Evolutionary conservation across 345 rosid genomes (phyloP).

Genomic region (Boechera stricta): DNA sequence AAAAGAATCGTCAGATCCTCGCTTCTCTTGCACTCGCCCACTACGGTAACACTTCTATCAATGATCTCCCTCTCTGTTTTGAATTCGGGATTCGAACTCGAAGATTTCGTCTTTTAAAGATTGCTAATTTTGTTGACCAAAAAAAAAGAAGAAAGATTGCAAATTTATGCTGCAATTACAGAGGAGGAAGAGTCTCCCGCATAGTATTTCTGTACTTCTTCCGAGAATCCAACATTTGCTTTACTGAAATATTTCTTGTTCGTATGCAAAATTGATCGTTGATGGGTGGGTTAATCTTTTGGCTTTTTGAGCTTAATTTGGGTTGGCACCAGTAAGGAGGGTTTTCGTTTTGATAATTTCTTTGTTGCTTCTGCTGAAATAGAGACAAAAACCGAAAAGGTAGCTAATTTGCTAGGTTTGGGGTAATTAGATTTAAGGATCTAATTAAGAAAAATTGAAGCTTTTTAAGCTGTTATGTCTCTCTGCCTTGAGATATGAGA

Average conservation of each 20-base stretch:
- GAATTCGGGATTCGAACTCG: background rate
- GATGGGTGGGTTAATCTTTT: background rate
- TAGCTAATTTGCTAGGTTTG: background rate
- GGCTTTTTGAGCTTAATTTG: constrained; percentile 11
- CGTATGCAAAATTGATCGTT: background rate
- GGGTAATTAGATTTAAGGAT: constrained; percentile 3
- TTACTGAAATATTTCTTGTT: background rate
- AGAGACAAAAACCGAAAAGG: background rate
- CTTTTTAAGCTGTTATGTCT: constrained; percentile 5
- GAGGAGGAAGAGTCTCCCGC: background rate
- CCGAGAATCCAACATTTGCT: background rate
- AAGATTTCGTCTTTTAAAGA: background rate
- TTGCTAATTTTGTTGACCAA: background rate
- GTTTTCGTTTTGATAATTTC: background rate
- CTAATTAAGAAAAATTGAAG: background rate
- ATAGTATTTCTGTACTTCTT: too few species aligned
- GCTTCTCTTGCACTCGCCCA: background rate
- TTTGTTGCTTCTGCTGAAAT: background rate
- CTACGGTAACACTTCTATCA: constrained; percentile 17
- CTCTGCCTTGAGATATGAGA: constrained; percentile 19
- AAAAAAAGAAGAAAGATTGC: background rate
- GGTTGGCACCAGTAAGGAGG: background rate
- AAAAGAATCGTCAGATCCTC: constrained; percentile 34
- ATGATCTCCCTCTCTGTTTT: background rate
- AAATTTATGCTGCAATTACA: background rate